Evolutionary conservation across 2,329 filamentous ascomycete genomes (phyloP).

Genomic region (Teratosphaeria gauchensis): DNA sequence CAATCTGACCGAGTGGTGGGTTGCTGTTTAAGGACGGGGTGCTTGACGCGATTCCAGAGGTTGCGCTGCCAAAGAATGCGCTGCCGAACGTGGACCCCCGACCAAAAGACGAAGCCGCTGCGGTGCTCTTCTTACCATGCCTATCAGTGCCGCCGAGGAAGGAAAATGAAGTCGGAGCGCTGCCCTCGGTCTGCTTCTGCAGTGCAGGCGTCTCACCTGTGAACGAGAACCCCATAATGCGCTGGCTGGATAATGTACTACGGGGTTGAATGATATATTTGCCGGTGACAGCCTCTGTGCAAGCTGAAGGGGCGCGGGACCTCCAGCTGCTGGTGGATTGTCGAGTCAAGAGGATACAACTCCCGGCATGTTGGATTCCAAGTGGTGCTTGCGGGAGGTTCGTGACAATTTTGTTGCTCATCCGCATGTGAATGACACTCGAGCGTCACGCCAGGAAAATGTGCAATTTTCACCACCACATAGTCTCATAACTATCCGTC

Average conservation of each 20-base stretch:
- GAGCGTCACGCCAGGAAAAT: not conserved
- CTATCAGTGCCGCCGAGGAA: not conserved
- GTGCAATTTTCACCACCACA: not conserved
- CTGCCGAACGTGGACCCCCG: not conserved
- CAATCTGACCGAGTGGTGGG: not conserved
- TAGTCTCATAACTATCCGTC: not conserved
- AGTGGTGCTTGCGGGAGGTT: not conserved
- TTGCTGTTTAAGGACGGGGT: not conserved
- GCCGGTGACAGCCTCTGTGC: not conserved
- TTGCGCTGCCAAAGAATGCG: not conserved
- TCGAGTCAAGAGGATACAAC: not conserved
- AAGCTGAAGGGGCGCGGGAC: not conserved
- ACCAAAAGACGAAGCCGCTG: not conserved
- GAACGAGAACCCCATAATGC: not conserved
- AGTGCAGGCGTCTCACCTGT: not conserved
- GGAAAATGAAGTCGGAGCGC: not conserved
- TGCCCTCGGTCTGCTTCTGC: not conserved
- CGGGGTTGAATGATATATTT: not conserved
- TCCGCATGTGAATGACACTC: not conserved
- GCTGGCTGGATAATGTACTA: not conserved
- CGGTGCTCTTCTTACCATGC: not conserved
- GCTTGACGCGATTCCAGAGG: not conserved
- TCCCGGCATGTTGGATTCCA: not conserved
- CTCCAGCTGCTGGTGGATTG: not conserved
- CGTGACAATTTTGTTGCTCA: not conserved